Percentiles rank a stretch among this genome's conserved stretches.
phyloP scores from a whole-genome alignment of 345 rosid genomes.

The Conringia planisiliqua region DNA sequence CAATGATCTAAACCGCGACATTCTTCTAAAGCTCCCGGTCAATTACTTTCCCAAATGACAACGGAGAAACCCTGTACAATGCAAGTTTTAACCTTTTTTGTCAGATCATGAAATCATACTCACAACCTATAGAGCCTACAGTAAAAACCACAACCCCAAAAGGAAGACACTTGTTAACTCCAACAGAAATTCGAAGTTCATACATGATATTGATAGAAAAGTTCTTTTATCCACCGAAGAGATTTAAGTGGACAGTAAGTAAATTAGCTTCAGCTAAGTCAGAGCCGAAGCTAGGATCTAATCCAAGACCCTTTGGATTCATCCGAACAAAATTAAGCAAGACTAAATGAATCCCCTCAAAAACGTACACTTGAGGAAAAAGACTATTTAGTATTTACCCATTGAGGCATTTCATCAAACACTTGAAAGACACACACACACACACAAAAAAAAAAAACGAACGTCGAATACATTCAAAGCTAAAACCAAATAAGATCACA shows the following conservation, averaged over 20 bases:
- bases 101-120: background rate
- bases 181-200: background rate
- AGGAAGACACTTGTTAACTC: background rate
- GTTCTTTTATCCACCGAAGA: background rate
- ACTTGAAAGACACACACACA: constrained; percentile 1
- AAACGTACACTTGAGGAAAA: background rate
- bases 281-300: background rate
- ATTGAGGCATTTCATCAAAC: constrained; percentile 27
- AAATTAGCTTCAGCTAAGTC: background rate
- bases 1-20: constrained; percentile 72
- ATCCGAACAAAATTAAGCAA: background rate
- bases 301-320: background rate
- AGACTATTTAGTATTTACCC: background rate
- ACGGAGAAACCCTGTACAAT: background rate
- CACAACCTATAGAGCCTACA: background rate
- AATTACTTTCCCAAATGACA: background rate
- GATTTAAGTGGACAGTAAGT: background rate
- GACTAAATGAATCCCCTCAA: background rate
- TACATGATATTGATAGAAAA: background rate
- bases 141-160: background rate
- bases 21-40: constrained; percentile 26
- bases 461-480: background rate
- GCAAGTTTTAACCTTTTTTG: background rate
- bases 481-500: background rate
- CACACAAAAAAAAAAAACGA: background rate